These are phyloP conservation scores for Fomitopsis pinicola DNA, from an alignment of 1,284 basidiomycete genomes.

Conservation along the genomic window DNA sequence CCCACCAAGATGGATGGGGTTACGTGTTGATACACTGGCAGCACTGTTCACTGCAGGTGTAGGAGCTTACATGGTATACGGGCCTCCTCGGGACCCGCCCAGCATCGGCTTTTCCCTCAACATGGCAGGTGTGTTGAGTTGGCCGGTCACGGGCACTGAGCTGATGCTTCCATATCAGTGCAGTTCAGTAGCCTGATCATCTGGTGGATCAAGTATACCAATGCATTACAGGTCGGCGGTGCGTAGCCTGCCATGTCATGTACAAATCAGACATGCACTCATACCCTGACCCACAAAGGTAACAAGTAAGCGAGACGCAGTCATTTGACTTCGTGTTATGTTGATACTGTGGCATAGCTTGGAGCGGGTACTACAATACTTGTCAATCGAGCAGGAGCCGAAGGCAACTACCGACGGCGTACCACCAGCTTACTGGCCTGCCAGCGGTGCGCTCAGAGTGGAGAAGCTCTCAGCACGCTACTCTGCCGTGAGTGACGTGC, in stretches of 20 bases:
- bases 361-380: constrained; percentile 52
- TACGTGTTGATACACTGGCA: constrained; percentile 43
- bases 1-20: constrained; percentile 16
- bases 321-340: neutral
- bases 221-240: constrained; percentile 60
- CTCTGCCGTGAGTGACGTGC: constrained; percentile 26
- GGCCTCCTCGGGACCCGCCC: constrained; percentile 25
- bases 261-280: neutral
- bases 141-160: neutral
- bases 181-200: constrained; percentile 51
- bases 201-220: constrained; percentile 48
- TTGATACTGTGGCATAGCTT: constrained; percentile 6
- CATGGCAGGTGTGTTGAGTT: constrained; percentile 34
- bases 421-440: constrained; percentile 80
- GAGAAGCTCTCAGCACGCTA: constrained; percentile 60
- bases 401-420: constrained; percentile 39
- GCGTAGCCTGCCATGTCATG: constrained; percentile 12
- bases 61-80: constrained; percentile 48
- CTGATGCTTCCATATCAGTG: neutral
- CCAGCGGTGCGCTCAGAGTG: constrained; percentile 62
- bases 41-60: constrained; percentile 45
- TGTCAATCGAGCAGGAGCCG: constrained; percentile 67
- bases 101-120: constrained; percentile 45
- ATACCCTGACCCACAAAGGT: neutral
- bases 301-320: neutral